These are phyloP conservation scores for Hypoxylon sp. DNA, from an alignment of 2,329 filamentous ascomycete species.

Conservation along the genomic window DNA sequence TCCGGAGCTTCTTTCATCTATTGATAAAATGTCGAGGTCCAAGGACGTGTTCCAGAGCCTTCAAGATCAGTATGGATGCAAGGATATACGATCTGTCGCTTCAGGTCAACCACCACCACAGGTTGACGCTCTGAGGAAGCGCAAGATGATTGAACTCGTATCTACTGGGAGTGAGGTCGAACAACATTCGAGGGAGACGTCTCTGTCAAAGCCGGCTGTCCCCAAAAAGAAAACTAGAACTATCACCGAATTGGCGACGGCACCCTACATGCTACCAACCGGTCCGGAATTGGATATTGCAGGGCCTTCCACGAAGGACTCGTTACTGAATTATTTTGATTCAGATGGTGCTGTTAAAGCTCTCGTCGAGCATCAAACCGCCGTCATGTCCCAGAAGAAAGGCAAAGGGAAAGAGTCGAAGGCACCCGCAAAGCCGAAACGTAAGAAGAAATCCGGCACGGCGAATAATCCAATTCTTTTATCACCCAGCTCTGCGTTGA, in stretches of 20 bases:
- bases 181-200: conserved; percentile 40
- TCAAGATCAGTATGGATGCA: conserved; percentile 53
- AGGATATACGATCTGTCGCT: conserved; percentile 30
- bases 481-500: conserved; percentile 73
- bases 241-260: conserved; percentile 79
- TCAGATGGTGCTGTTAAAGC: conserved; percentile 47
- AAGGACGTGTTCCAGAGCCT: conserved; percentile 55
- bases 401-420: conserved; percentile 51
- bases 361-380: conserved; percentile 46
- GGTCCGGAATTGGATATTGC: conserved; percentile 47
- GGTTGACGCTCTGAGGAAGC: conserved; percentile 57
- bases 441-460: conserved; percentile 51
- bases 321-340: conserved; percentile 58
- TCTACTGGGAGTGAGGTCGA: conserved; percentile 44
- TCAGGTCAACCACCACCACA: conserved; percentile 19
- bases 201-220: conserved; percentile 58
- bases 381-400: conserved; percentile 45
- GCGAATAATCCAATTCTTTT: conserved; percentile 63
- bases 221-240: conserved; percentile 77
- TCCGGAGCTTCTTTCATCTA: conserved; percentile 46
- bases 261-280: conserved; percentile 64
- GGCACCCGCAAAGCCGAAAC: conserved; percentile 38
- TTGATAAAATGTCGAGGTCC: conserved; percentile 23
- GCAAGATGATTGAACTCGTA: conserved; percentile 64
- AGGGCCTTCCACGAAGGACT: conserved; percentile 44